Evolutionary conservation across 2,329 filamentous ascomycete genomes (phyloP), one percentile per base, ranked within the genome.

Genomic region (Dactylellina parvicollis): DNA sequence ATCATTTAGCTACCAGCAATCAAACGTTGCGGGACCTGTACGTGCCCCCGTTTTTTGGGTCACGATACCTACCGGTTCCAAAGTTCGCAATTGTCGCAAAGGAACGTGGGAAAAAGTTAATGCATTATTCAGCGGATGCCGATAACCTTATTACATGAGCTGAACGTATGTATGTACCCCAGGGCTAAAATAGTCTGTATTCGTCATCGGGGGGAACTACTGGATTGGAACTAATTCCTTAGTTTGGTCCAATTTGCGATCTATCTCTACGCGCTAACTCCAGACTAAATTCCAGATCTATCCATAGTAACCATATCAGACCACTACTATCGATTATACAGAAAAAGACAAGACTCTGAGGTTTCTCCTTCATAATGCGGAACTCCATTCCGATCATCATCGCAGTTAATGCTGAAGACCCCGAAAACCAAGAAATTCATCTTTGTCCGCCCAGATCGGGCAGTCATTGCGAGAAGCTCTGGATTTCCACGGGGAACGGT

Each of bases 381-480:
- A 55, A 36, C 12, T 46, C 54, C 36, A 36, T 26, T 47, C 55
- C 55, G 55, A 69, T 69, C 55, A 60, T 18, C 64, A 55, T 32
- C 30, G 62, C 44, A 67, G 59, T 59, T 61, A 69, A 60, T 60
- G 64, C 54, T 50, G 55, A 44, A 46, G 54, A 46, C 47, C 16
- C 38, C 38, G 30, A 34, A 56, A 56, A 56, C 22, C 64, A 60
- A 69, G 36, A 50, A 28, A 18, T 65, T 50, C 28, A 54, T 56
- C 47, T 66, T 50, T 60, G 54, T n/a, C 16, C 52, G 54, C 59
- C 69, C 40, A 28, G 42, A 73, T 66, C 28, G 40, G 69, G 60
- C 60, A 73, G 60, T 57, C 69, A 56, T 16, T n/a, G 50, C 34
- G 69, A 73, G 69, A 73, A 66, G 40, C 14, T 32, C 22, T 36